Base-by-base conservation (phyloP, 129 eudicot genomes). In the Arctium minus region DNA sequence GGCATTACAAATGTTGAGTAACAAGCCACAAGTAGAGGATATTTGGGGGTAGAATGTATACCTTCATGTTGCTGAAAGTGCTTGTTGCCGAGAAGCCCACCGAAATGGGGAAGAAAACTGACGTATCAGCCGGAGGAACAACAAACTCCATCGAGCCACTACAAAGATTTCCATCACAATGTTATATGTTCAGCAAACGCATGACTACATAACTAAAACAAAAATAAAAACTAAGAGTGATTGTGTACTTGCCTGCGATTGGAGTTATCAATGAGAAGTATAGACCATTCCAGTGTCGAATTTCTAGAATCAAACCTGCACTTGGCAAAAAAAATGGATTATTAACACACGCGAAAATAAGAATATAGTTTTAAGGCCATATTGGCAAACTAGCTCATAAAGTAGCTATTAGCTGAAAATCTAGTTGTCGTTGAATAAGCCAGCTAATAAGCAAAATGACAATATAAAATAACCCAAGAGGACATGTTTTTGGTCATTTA, bases 61-160 rank as follows among this genome's bases (percentile, higher is more conserved):
- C 99, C 98, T 96, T 93, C 82, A 96, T 78, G 86, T 84, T 89
- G 79, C 98, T 91, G 87, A 96, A 96, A 33, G 98, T 96, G 48
- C 82, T 91, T 82, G 97, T 77, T 69, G 99, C 92, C 30, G 93
- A 81, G 76, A 96, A 93, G 31, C 94, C 90, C 77, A 93, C 99
- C 33, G 97, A 90, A 72, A 96, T 93, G 10, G 99, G 99, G 89
- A 93, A 96, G 81, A 96, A 94, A 75, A 79, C 90, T 3, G 99
- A 91, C 38, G 97, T 78, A 74, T 93, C 97, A 13, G 90, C 86
- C 17, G 98, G 91, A 82, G 99, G 98, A 70, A 96, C 94, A 77
- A 96, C 97, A 78, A 96, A 96, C 84, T 96, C 99, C 98, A 96
- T 70, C 5, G 92, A 86, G 73, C 99, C 98, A 89, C 99, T 96